Evolutionary conservation across 1,284 basidiomycete species (phyloP), one percentile per base, ranked within the genome.

Genomic region (Cutaneotrichosporon cavernicola): DNA sequence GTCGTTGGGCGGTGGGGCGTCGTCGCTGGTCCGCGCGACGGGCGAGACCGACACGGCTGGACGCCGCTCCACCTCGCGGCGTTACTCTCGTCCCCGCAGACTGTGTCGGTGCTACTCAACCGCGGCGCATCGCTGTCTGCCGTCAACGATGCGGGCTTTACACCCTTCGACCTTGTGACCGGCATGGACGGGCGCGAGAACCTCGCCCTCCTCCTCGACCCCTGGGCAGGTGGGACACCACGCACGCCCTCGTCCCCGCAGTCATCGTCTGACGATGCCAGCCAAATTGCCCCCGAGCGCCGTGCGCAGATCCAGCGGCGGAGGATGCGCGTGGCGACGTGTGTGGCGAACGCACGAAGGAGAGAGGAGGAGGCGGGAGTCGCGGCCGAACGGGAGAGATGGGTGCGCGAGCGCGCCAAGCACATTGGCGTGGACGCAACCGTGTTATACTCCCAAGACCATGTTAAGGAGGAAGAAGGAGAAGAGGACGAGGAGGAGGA

Each of bases 21-120:
- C 6, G 64, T 65, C 9, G 64, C 66, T 5, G 76, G 76, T 14
- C 73, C 72, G 9, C 61, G 73, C 40, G 61, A 56, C 8, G 72
- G 73, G 2, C 66, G 70, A 38, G 73, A 75, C 65, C 61, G 63
- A 92, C 91, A 86, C 64, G 94, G 95, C 49, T 98, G 95, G 95
- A 94, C 92, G 4, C 88, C 95, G 1, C 83, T 99, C n/a, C 96
- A 97, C 76, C 90, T 96, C 82, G 93, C 95, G 11, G 90, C 90
- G 16, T 81, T 97, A 62, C 83, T 92, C 55, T 89, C 92, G 14
- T 92, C 96, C 40, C 90, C 95, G 7, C 94, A 94, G 1, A 83
- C 98, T 18, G 87, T 97, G 40, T 92, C 93, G 0, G 90, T 92
- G 82, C 84, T 99, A 31, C 88, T 98, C 80, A 95, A 91, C 18